Evolutionary conservation across 805 yeast genomes (phyloP), one percentile per base, ranked within the genome.

Genomic region (Tetrapisispora namnaoensis): DNA sequence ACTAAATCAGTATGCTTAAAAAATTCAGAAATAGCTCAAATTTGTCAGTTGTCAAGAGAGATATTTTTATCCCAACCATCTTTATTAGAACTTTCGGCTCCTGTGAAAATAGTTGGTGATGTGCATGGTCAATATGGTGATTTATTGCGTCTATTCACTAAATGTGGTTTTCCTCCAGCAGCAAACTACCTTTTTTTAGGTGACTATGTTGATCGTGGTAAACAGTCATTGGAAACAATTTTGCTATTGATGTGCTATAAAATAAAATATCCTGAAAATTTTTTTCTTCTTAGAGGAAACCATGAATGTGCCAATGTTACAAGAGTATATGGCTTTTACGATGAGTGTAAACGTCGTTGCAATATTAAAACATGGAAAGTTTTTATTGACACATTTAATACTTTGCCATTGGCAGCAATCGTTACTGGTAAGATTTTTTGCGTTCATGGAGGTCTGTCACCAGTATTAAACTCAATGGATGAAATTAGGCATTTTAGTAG

Each of bases 261-360:
- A 67, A 90, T 91, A 67, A 91, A 90, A 66, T 90, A 89, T 61
- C 98, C 98, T 0, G 96, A 91, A 60, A 91, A 91, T 69, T 89
- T 91, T 66, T 91, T 90, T 66, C 69, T 91, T 51, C 72, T 91
- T 41, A 73, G 99, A 55, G 99, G 99, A n/a, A 91, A 91, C 68
- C 99, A 91, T 70, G 99, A 91, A 70, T 87, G 95, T 67, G 97
- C 98, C 21, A 87, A 86, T 62, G 95, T 91, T 49, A 91, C 98
- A 2, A 78, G 96, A 54, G 95, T 91, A 36, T 91, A 91, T 67
- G 99, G 99, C 1, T 91, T 91, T 62, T 93, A 88, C 66, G 99
- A 91, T 68, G 99, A 91, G 68, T 91, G 99, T 72, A 91, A 91
- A 65, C 78, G 98, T 59, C 75, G 99, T 52, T 80, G 95, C 59